Base-by-base conservation (phyloP, 208 protist species). In the Herpetomonas samuelpessoai region DNA sequence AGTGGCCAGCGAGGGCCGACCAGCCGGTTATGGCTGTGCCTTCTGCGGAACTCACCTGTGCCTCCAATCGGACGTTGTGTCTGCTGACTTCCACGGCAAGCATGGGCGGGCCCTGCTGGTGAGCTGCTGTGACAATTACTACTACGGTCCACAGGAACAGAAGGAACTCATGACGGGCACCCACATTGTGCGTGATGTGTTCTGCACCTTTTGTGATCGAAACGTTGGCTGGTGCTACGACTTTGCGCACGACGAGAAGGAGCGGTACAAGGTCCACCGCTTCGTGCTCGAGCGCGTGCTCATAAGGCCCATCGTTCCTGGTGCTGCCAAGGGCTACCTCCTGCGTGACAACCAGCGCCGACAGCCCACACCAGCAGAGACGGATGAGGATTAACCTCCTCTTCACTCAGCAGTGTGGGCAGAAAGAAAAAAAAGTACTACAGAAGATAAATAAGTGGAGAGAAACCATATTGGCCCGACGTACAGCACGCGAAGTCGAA, bases 181-280 rank as follows among this genome's bases (percentile, higher is more conserved):
- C 22, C 83, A 93, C 56, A 86, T 86, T 45, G 83, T 90, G 35
- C 79, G 86, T 12, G 82, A 93, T 52, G 71, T 88, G 28, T 93
- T 90, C 59, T 93, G 86, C 54, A 46, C 74, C 19, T 74, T 62
- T 55, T 93, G 86, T 38, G 86, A 93, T 58, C 62, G 74, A 25
- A 85, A 90, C 59, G 46, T 93, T 30, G 86, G 86, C 12, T 93
- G 86, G 83, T 83, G 70, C 21, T 93, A 93, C 66, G 86, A 93
- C 64, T 89, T 88, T 68, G 82, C 86, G 0, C 71, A 81, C 41
- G 76, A 80, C 25, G 82, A 90, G 48, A 84, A 86, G 49, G 82
- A 93, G 72, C 67, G 75, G 48, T 90, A 90, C 61, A 93, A 93
- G 54, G 62, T 88, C 21, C 71, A 83, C 54, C 79, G 86, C 51